Evolutionary conservation across 73 alveolate species (phyloP).

Genomic region (Paraurostyla sp.): DNA sequence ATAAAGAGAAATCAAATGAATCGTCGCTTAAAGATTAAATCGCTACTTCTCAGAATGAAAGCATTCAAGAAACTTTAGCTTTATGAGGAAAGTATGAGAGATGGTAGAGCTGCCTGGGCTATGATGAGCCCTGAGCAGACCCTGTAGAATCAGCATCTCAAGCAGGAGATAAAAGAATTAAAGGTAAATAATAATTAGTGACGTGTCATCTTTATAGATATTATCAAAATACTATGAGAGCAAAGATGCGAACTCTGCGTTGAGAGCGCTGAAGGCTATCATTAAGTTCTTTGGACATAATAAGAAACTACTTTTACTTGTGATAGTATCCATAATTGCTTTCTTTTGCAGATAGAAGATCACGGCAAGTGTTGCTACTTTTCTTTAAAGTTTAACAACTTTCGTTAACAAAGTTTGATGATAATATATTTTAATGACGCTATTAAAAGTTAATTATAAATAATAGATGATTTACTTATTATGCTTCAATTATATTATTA

Average conservation of each 20-base stretch:
- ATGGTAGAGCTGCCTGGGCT: not conserved
- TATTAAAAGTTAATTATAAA: no score
- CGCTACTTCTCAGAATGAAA: not conserved
- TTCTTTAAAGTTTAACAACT: no score
- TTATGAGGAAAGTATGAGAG: not conserved
- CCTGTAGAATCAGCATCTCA: not conserved
- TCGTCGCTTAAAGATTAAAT: not conserved
- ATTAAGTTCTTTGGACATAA: not conserved
- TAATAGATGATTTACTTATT: no score
- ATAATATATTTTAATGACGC: no score
- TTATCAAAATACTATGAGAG: not conserved
- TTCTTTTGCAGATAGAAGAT: not conserved
- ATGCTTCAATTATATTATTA: not conserved
- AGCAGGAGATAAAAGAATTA: not conserved
- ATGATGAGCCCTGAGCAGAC: not conserved
- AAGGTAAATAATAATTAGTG: not conserved
- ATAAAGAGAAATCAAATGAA: not conserved
- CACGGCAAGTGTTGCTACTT: no score
- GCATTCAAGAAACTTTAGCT: not conserved
- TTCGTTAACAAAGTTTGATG: no score
- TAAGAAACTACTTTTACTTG: not conserved
- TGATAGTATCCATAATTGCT: not conserved
- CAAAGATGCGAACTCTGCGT: not conserved
- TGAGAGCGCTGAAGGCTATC: not conserved
- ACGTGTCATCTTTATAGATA: not conserved